These are phyloP conservation scores for Stereocaulon alpinum DNA, from an alignment of 495 filamentous ascomycete species.

Conservation along the genomic window DNA sequence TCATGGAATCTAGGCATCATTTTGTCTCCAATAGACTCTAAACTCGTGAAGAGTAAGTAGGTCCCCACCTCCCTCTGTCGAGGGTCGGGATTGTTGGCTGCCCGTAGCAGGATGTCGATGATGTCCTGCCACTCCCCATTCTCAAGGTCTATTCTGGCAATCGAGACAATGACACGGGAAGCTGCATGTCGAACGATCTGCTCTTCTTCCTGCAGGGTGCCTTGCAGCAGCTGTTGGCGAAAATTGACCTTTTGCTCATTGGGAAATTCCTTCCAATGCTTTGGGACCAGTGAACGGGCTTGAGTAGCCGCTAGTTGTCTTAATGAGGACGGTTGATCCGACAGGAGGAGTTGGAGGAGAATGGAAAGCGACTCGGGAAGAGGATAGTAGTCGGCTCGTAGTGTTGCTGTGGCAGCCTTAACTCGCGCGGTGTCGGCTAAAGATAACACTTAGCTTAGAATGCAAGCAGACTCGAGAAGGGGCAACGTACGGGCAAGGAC, in stretches of 20 bases:
- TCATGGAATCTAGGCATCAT: conserved; percentile 67
- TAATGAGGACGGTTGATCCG: conserved; percentile 57
- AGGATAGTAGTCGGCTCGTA: conserved; percentile 86
- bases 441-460: not conserved
- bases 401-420: conserved; percentile 78
- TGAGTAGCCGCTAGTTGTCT: conserved; percentile 88
- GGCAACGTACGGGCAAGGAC: conserved; percentile 32
- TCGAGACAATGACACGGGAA: conserved; percentile 74
- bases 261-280: conserved; percentile 66
- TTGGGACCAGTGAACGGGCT: conserved; percentile 65
- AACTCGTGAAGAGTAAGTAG: conserved; percentile 83
- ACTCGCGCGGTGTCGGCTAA: conserved; percentile 68
- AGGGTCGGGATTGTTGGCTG: conserved; percentile 58
- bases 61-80: conserved; percentile 79
- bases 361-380: conserved; percentile 71
- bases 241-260: conserved; percentile 63
- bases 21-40: conserved; percentile 72
- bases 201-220: conserved; percentile 65
- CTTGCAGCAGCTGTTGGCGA: conserved; percentile 69
- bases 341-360: conserved; percentile 74
- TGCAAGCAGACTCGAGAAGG: conserved; percentile 2
- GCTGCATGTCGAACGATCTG: conserved; percentile 71
- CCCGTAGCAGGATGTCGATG: conserved; percentile 60
- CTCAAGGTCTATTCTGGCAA: conserved; percentile 77
- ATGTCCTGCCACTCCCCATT: conserved; percentile 82